Base-by-base conservation (phyloP, 2,329 filamentous ascomycete genomes). In the Bimuria novae-zelandiae region DNA sequence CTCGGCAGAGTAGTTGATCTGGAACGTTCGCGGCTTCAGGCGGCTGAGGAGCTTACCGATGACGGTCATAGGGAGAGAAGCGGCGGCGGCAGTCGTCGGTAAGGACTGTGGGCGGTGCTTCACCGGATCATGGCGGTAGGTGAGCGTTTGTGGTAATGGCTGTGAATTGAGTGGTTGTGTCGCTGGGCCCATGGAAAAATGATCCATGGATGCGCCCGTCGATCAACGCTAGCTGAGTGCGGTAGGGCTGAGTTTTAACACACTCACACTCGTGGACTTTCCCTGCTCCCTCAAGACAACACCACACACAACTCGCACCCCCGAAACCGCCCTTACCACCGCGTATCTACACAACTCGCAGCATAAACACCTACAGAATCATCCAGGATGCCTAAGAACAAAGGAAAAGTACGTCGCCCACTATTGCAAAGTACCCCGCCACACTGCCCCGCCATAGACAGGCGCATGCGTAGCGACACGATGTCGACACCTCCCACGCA, bases 331-430 rank as follows among this genome's bases (percentile, higher is more conserved):
- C 30, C 12, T 17, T 37, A 40, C 49, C 17, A 22, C 29, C 43
- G 50, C 46, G 37, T 48, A 51, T 36, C 42, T 21, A 37, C 16
- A 49, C 36, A n/a, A 58, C 51, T 49, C 44, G 47, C 41, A 51
- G 47, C 52, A 46, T 35, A 53, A 27, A 57, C 51, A 51, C 52
- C 32, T 36, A 46, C 49, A 54, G 25, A 46, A 55, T 43, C 52
- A 49, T 61, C 67, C 78, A 87, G 79, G 59, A 97, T 97, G 92
- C 92, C 92, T 73, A 97, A 97, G 90, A 97, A 97, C 79, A 97
- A 97, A 88, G 92, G 92, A 92, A 97, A 96, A 82, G 92, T 96
- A 82, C 75, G 68, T 65, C n/a, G 39, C 55, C 14, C 21, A 22
- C 41, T n/a, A 49, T 25, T 33, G 39, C 61, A 21, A 22, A 57